Base-by-base conservation (phyloP, 805 yeast genomes). In the Hanseniaspora taiwanica region DNA sequence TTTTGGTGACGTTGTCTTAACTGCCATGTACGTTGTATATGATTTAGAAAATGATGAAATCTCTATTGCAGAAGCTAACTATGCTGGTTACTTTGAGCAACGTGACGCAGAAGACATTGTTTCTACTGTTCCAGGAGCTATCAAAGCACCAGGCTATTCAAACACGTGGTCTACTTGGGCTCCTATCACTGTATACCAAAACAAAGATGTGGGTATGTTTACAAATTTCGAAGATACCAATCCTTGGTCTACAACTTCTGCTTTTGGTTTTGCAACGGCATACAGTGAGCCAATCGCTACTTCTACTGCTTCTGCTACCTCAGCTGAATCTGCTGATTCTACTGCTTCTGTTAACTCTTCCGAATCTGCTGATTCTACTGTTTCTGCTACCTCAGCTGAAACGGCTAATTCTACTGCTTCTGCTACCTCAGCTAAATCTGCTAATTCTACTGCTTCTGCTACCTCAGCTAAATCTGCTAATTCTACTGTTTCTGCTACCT, bases 1-100 rank as follows among this genome's bases (percentile, higher is more conserved):
- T 8, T 53, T 71, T 10, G 79, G 79, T 39, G 76, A 72, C 51
- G 60, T 68, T 9, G 69, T 74, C 53, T 51, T 74, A 40, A 61
- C 71, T 46, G 54, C 64, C 19, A 71, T 71, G 1, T 74, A 74
- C 45, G 59, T 69, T 33, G 77, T 71, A 35, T 74, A 64, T 40
- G 76, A 74, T 53, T 48, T 72, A 38, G 72, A 64, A 27, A 58
- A 56, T 23, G 44, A 54, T 23, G 59, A 62, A 41, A 44, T 69
- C 13, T 63, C 63, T 2, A 34, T 69, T 25, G 74, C 72, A 4
- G 68, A 63, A 42, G 72, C 61, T 2, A 33, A 33, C 14, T 20
- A 4, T 33, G 36, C 9, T 8, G 44, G 44, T 21, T 50, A 67
- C 6, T 6, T 36, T 3, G 34, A 38, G 2, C 55, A 55, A 4